phyloP scores from a whole-genome alignment of 352 stramenopile species.

The Globisporangium solare region DNA sequence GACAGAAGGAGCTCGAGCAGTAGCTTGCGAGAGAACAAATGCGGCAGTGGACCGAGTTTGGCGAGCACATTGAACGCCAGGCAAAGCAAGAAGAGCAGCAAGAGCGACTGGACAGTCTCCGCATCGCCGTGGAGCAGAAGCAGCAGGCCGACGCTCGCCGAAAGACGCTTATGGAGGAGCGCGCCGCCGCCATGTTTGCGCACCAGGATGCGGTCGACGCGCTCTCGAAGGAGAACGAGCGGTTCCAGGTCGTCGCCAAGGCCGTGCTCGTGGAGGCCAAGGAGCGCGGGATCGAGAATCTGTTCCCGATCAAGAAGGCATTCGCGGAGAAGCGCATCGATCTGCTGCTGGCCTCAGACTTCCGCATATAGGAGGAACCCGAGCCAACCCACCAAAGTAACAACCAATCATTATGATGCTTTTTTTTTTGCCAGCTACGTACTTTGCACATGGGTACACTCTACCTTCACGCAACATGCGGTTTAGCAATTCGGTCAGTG shows the following conservation, averaged over 20 bases:
- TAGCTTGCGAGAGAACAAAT: conserved; percentile 44
- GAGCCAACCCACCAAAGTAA: too few species aligned
- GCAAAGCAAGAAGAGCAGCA: conserved; percentile 61
- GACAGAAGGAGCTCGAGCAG: conserved; percentile 27
- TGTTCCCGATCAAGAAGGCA: conserved; percentile 72
- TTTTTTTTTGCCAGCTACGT: too few species aligned
- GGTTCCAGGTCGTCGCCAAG: conserved; percentile 52
- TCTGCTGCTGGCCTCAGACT: conserved; percentile 61
- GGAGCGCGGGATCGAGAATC: conserved; percentile 47
- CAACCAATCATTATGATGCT: too few species aligned
- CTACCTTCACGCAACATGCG: background rate
- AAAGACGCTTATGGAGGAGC: conserved; percentile 41
- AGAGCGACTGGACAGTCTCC: conserved; percentile 46
- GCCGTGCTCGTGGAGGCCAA: conserved; percentile 56
- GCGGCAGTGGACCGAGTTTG: conserved; percentile 66
- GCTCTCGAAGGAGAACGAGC: conserved; percentile 46
- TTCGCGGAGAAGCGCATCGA: conserved; percentile 68
- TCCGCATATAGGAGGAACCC: conserved; percentile 53
- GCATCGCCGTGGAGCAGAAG: conserved; percentile 64
- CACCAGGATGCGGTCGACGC: conserved; percentile 27
- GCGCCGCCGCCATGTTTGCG: conserved; percentile 23
- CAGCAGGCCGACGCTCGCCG: conserved; percentile 69
- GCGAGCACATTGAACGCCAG: conserved; percentile 50
- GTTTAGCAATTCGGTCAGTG: background rate
- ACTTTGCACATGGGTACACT: background rate